A percentile compares a stretch with the other conserved stretches of the same genome.
Conservation (phyloP, 352 stramenopile genomes). For the Pythium dissimile region DNA sequence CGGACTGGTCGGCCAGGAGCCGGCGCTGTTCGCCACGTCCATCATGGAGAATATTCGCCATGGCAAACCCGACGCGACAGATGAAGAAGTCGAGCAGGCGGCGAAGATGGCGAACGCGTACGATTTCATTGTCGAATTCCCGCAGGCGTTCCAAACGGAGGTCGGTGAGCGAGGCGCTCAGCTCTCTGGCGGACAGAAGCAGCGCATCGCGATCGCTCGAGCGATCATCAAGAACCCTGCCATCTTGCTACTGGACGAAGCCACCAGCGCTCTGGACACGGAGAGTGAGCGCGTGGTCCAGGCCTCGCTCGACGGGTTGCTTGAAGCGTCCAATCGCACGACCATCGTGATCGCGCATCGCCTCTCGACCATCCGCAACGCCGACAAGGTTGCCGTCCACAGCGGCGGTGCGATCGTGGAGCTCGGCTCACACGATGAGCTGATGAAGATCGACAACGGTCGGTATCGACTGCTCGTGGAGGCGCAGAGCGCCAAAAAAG, state of each 20-base stretch:
- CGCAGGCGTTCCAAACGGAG: slow-evolving; percentile 57
- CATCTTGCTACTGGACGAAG: slow-evolving; percentile 86
- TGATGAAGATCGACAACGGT: slow-evolving; percentile 45
- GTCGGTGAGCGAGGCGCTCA: neutral
- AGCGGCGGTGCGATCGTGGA: slow-evolving; percentile 68
- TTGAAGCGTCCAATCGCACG: slow-evolving; percentile 59
- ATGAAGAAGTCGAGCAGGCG: slow-evolving; percentile 8
- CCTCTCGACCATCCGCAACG: slow-evolving; percentile 71
- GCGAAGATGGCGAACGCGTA: slow-evolving; percentile 24
- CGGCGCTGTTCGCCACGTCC: slow-evolving; percentile 24
- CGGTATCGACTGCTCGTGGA: slow-evolving; percentile 26
- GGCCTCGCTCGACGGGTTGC: slow-evolving; percentile 71
- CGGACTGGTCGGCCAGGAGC: slow-evolving; percentile 88
- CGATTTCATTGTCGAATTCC: slow-evolving; percentile 78
- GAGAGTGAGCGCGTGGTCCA: slow-evolving; percentile 85
- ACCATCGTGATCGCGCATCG: slow-evolving; percentile 80
- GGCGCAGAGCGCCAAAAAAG: slow-evolving; percentile 6
- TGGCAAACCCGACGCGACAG: neutral
- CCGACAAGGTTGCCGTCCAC: slow-evolving; percentile 82
- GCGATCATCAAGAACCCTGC: slow-evolving; percentile 21
- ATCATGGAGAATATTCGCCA: slow-evolving; percentile 22
- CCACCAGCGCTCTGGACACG: slow-evolving; percentile 47
- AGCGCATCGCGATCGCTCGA: slow-evolving; percentile 24
- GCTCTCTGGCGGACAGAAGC: neutral
- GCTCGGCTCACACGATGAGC: slow-evolving; percentile 72